phyloP scores from a whole-genome alignment of 1,284 basidiomycete species.

The Sporisorium exsertum region DNA sequence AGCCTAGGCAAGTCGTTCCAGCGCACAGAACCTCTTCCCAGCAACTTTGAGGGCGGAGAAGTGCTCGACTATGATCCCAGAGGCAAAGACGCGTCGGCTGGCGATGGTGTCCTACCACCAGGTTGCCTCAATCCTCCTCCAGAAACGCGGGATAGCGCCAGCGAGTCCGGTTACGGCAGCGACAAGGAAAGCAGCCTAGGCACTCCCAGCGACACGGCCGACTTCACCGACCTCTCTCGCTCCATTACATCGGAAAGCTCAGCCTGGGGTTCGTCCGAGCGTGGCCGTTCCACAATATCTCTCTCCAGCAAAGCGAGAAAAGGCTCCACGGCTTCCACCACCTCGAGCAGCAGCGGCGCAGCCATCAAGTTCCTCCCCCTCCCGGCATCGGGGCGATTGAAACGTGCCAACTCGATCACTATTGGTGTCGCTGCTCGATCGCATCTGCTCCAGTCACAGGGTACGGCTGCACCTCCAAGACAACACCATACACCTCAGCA shows the following conservation, averaged over 20 bases:
- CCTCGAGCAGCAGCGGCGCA: conserved; percentile 36
- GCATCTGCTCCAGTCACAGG: conserved; percentile 63
- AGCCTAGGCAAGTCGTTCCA: conserved; percentile 57
- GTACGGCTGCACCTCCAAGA: conserved; percentile 41
- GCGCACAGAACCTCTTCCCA: conserved; percentile 38
- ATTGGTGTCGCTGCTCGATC: conserved; percentile 64
- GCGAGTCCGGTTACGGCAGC: conserved; percentile 47
- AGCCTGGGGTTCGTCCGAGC: conserved; percentile 15
- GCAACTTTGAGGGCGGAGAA: conserved; percentile 51
- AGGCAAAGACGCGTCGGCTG: conserved; percentile 46
- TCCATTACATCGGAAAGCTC: conserved; percentile 36
- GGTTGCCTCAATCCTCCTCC: conserved; percentile 18
- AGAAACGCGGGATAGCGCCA: conserved; percentile 12
- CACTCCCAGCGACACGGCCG: conserved; percentile 28
- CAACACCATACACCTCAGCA: conserved; percentile 32
- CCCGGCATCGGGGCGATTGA: conserved; percentile 55
- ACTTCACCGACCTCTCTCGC: conserved; percentile 20
- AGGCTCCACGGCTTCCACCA: conserved; percentile 31
- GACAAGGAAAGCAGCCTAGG: conserved; percentile 36
- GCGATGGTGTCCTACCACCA: conserved; percentile 52
- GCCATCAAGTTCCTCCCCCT: conserved; percentile 64
- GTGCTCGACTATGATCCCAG: conserved; percentile 59
- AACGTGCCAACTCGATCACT: conserved; percentile 65
- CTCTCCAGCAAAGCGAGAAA: conserved; percentile 17
- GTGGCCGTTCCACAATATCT: conserved; percentile 5